Conservation (phyloP, 805 yeast species). For the Nakazawaea wickerhamii region DNA sequence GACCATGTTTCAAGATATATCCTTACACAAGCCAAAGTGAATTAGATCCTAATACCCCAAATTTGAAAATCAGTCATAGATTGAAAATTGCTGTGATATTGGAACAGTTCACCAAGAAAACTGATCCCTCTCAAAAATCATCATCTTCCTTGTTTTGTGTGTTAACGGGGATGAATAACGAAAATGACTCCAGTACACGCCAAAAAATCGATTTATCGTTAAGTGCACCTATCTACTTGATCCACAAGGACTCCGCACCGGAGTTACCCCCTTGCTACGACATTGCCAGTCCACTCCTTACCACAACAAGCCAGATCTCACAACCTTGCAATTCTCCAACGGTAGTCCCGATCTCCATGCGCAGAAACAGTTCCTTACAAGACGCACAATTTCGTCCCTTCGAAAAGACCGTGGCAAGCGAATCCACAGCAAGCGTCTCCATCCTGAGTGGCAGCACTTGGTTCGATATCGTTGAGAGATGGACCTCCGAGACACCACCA, state of each 20-base stretch:
- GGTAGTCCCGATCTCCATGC: too few relatives aligned
- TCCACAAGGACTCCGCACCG: conserved; percentile 5
- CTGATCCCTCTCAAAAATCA: background rate
- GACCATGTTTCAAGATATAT: conserved; percentile 13
- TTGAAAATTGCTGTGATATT: conserved; percentile 13
- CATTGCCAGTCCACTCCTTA: too few relatives aligned
- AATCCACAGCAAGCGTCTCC: background rate
- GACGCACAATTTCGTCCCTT: background rate
- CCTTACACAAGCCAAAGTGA: conserved; percentile 18
- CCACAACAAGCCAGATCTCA: too few relatives aligned
- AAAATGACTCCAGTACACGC: background rate
- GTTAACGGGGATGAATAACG: background rate
- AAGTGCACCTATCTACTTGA: conserved; percentile 6
- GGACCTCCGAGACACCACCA: background rate
- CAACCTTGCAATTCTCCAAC: too few relatives aligned
- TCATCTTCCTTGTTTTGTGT: background rate
- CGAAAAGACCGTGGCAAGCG: background rate
- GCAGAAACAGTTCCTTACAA: too few relatives aligned
- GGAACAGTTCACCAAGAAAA: conserved; percentile 5
- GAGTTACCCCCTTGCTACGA: conserved; percentile 7
- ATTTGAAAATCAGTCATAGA: conserved; percentile 20
- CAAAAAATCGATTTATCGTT: conserved; percentile 3
- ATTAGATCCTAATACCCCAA: conserved; percentile 12
- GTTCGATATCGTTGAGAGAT: conserved; percentile 2
- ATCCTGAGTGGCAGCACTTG: background rate